Base-by-base conservation (phyloP, 768 basidiomycete genomes). In the Pluteus cervinus region DNA sequence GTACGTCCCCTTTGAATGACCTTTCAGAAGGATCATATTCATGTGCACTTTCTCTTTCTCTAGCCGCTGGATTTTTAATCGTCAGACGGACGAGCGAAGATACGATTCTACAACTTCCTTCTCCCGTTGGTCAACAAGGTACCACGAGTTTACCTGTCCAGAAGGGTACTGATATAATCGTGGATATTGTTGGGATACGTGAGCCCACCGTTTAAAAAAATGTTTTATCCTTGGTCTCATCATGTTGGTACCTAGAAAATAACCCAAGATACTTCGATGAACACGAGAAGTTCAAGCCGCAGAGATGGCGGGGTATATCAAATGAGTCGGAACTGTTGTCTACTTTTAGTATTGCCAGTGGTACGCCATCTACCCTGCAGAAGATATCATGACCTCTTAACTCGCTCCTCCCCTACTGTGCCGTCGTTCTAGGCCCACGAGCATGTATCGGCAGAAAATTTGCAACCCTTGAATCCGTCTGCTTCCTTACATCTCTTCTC, bases 401-500 rank as follows among this genome's bases (percentile, higher is more conserved):
- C 11, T 25, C 33, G 5, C 20, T n/a, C n/a, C 23, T 23, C 7
- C 5, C 24, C 20, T 7, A 32, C 7, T 32, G 12, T 31, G 18
- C 11, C 25, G 14, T 5, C 6, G 4, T 16, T 16, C 8, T 41
- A 58, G 67, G 68, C 23, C 61, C 64, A 24, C 61, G 65, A 7
- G 45, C 47, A 8, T 73, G 71, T 39, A 48, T 68, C 15, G 71
- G 71, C 8, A 50, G 62, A 10, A 63, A 58, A 37, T 73, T 73
- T 40, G 65, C 71, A 8, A 47, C 53, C 5, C 59, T 52, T 1
- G 67, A 73, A 45, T 55, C 59, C 1, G 58, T 69, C 21, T 57
- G 57, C 36, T 62, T 71, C 53, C 55, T 74, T 5, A 53, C 64
- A 6, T 44, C 48, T 34, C 41, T 70, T 14, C 42, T 71, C 26